Percentiles rank a stretch among this genome's conserved stretches.
phyloP scores from a whole-genome alignment of 2,329 filamentous ascomycete genomes.

The Calonectria hawksworthii region DNA sequence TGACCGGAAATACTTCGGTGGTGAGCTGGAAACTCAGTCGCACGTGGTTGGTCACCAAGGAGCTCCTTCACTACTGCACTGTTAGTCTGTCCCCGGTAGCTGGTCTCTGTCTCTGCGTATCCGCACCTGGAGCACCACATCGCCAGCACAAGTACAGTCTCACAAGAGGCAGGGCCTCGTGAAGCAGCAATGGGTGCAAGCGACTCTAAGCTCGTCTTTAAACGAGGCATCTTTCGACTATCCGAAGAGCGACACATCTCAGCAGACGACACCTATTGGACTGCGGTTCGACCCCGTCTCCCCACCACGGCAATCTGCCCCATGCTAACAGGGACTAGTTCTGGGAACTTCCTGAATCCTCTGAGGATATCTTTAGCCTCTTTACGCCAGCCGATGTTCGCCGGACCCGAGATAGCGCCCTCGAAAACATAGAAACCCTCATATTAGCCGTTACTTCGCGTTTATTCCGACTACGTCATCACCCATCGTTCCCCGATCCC shows the following conservation, averaged over 20 bases:
- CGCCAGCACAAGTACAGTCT: slow-evolving; percentile 31
- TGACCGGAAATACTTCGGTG: slow-evolving; percentile 21
- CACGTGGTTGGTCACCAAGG: slow-evolving; percentile 34
- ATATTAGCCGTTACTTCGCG: slow-evolving; percentile 87
- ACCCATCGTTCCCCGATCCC: slow-evolving; percentile 90
- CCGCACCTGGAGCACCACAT: slow-evolving; percentile 34
- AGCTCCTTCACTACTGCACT: slow-evolving; percentile 12
- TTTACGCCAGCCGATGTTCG: slow-evolving; percentile 92
- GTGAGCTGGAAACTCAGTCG: not conserved
- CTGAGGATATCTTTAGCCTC: slow-evolving; percentile 96
- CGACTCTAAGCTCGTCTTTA: slow-evolving; percentile 99
- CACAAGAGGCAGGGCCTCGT: slow-evolving; percentile 40
- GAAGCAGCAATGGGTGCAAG: slow-evolving; percentile 86
- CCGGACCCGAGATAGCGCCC: slow-evolving; percentile 85
- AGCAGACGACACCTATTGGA: slow-evolving; percentile 93
- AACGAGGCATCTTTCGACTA: slow-evolving; percentile 96
- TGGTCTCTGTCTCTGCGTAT: slow-evolving; percentile 16
- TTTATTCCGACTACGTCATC: slow-evolving; percentile 85
- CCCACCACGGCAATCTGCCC: slow-evolving; percentile 19
- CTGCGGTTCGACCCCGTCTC: slow-evolving; percentile 74
- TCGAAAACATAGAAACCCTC: slow-evolving; percentile 91
- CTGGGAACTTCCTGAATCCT: slow-evolving; percentile 96
- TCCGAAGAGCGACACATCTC: slow-evolving; percentile 92
- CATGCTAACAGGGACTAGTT: slow-evolving; percentile 71
- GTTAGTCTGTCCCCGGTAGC: not conserved